Evolutionary conservation across 192 early-diverging fungal species (phyloP).

Genomic region (Kappamyces sp.): DNA sequence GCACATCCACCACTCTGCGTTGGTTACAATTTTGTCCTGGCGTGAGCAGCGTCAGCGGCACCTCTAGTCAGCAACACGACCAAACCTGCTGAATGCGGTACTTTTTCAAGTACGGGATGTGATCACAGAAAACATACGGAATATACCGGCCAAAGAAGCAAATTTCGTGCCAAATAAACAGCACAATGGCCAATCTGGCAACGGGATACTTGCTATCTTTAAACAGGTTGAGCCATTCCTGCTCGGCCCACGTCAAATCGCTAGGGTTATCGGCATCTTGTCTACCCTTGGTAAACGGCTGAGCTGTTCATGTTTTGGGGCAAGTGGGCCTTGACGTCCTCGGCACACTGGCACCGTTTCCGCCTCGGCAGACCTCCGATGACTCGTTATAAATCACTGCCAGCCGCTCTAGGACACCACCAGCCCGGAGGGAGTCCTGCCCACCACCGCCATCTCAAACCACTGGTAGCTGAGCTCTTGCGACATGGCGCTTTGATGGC

Average conservation of each 20-base stretch:
- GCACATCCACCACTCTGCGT: slow-evolving; percentile 67
- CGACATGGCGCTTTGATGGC: neutral
- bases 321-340: no score
- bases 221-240: slow-evolving; percentile 30
- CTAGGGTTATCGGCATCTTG: no score
- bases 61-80: neutral
- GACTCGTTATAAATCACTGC: neutral
- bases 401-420: neutral
- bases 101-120: slow-evolving; percentile 75
- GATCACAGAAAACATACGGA: slow-evolving; percentile 54
- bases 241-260: neutral
- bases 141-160: slow-evolving; percentile 85
- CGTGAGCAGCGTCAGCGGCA: neutral
- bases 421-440: neutral
- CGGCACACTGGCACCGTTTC: no score
- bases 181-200: slow-evolving; percentile 45
- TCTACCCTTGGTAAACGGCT: no score
- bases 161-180: slow-evolving; percentile 83
- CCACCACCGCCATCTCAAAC: neutral
- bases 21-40: slow-evolving; percentile 58
- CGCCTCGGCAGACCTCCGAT: neutral
- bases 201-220: slow-evolving; percentile 23
- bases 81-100: slow-evolving; percentile 83
- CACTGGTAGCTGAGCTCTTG: neutral
- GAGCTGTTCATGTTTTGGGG: no score